Conservation (phyloP, 2,329 filamentous ascomycete species). For the Trichophyton simii region DNA sequence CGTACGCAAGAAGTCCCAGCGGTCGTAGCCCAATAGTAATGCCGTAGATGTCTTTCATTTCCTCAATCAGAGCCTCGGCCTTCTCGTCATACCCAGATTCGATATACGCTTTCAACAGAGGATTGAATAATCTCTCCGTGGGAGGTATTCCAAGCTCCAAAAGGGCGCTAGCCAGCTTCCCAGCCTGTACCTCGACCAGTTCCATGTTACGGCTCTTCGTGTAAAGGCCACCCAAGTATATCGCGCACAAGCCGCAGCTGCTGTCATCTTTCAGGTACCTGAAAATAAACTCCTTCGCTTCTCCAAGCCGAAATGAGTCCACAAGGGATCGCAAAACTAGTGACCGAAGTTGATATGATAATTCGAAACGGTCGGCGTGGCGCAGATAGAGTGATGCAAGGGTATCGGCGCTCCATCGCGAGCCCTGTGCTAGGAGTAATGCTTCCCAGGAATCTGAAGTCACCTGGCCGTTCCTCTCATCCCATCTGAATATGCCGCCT, state of each 20-base stretch:
- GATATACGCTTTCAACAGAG: constrained; percentile 29
- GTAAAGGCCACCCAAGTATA: constrained; percentile 29
- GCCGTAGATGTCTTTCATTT: constrained; percentile 23
- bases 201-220: constrained; percentile 28
- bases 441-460: constrained; percentile 26
- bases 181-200: constrained; percentile 24
- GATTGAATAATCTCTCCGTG: constrained; percentile 30
- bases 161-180: constrained; percentile 20
- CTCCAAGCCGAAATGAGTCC: constrained; percentile 26
- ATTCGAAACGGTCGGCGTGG: constrained; percentile 18
- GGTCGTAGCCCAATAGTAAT: constrained; percentile 24
- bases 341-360: constrained; percentile 23
- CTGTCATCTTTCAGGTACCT: constrained; percentile 22
- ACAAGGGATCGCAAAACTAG: constrained; percentile 27
- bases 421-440: constrained; percentile 24
- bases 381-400: constrained; percentile 24
- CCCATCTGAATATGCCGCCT: constrained; percentile 24
- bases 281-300: constrained; percentile 27
- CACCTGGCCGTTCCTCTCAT: constrained; percentile 23
- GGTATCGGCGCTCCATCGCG: constrained; percentile 24
- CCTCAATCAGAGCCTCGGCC: constrained; percentile 24
- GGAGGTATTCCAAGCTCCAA: constrained; percentile 20
- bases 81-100: constrained; percentile 26
- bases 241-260: constrained; percentile 25
- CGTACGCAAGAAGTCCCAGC: constrained; percentile 27